These are phyloP conservation scores for Tritrichomonas foetus DNA, from an alignment of 208 protist species.

Conservation along the genomic window DNA sequence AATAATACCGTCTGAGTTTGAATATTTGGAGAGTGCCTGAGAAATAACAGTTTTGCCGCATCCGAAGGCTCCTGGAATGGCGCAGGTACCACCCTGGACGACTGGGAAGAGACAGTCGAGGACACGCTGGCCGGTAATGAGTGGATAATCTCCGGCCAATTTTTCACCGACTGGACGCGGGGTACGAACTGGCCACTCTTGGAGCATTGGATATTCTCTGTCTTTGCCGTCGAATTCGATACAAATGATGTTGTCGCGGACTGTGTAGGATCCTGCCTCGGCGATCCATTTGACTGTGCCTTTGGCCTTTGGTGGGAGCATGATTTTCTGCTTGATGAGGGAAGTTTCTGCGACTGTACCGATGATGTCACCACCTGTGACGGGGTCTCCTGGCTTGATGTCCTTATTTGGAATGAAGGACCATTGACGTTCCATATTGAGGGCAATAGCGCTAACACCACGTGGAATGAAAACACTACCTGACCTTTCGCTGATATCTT, in stretches of 20 bases:
- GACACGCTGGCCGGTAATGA: slow-evolving; percentile 96
- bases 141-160: slow-evolving; percentile 82
- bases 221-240: slow-evolving; percentile 58
- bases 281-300: slow-evolving; percentile 84
- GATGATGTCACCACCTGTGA: slow-evolving; percentile 90
- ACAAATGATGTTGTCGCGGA: slow-evolving; percentile 63
- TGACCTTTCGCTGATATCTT: slow-evolving; percentile 85
- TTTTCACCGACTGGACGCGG: slow-evolving; percentile 77
- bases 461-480: slow-evolving; percentile 97
- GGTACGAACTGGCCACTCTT: slow-evolving; percentile 90
- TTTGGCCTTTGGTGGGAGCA: slow-evolving; percentile 81
- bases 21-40: slow-evolving; percentile 99
- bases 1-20: slow-evolving; percentile 99
- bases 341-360: slow-evolving; percentile 88
- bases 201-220: slow-evolving; percentile 78
- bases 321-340: slow-evolving; percentile 91
- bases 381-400: slow-evolving; percentile 77
- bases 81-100: slow-evolving; percentile 97
- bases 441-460: slow-evolving; percentile 84
- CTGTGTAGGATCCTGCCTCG: slow-evolving; percentile 77
- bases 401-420: slow-evolving; percentile 74
- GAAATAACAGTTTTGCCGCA: slow-evolving; percentile 99
- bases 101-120: slow-evolving; percentile 96
- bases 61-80: slow-evolving; percentile 99
- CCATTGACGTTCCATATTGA: slow-evolving; percentile 85